Evolutionary conservation across 2,329 filamentous ascomycete species (phyloP).

Genomic region (Exophiala sideris): DNA sequence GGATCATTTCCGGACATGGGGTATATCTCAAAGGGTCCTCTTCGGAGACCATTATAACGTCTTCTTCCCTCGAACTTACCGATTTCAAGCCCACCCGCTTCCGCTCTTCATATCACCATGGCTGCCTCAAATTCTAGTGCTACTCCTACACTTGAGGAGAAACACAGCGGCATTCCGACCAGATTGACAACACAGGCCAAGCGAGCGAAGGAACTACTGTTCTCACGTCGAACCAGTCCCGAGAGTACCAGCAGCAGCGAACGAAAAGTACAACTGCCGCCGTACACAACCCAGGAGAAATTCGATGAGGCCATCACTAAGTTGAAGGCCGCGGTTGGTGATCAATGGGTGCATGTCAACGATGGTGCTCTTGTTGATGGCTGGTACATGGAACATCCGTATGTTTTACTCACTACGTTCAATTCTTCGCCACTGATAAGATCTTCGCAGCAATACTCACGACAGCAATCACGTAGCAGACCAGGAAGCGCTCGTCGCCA

Average conservation of each 20-base stretch:
- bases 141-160: constrained; percentile 7
- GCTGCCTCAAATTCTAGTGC: background rate
- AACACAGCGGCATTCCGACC: constrained; percentile 5
- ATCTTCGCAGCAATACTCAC: constrained; percentile 4
- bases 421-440: background rate
- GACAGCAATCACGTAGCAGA: constrained; percentile 12
- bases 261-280: constrained; percentile 4
- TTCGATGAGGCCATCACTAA: constrained; percentile 5
- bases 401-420: background rate
- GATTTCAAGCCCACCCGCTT: too few species aligned
- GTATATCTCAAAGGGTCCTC: background rate
- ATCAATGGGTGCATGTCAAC: constrained; percentile 7
- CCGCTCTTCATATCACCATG: background rate
- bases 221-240: constrained; percentile 4
- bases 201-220: constrained; percentile 7
- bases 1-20: constrained; percentile 2
- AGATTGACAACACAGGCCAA: constrained; percentile 6
- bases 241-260: background rate
- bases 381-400: constrained; percentile 13
- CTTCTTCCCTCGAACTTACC: too few species aligned
- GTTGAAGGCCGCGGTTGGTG: constrained; percentile 1
- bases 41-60: background rate
- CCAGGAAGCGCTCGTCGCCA: constrained; percentile 10
- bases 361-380: constrained; percentile 8
- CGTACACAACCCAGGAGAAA: constrained; percentile 7